phyloP scores from a whole-genome alignment of 2,329 filamentous ascomycete species.

The Aspergillus sp. region DNA sequence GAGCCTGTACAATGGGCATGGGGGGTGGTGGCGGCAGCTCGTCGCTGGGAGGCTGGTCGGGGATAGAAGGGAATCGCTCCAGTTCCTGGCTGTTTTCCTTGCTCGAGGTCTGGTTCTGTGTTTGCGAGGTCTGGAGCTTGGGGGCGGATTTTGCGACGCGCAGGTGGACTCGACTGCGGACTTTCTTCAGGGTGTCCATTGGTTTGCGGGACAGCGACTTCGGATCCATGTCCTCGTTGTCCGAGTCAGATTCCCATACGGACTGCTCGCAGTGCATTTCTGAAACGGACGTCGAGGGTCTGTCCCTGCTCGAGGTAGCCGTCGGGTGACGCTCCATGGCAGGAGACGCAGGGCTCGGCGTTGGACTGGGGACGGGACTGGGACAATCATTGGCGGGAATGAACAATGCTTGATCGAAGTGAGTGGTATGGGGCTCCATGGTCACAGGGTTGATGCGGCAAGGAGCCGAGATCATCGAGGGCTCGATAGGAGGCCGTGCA shows the following conservation, averaged over 20 bases:
- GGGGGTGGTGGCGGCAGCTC: constrained; percentile 18
- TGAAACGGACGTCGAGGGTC: constrained; percentile 34
- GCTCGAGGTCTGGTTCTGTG: constrained; percentile 10
- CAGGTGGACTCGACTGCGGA: constrained; percentile 39
- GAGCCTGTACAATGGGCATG: constrained; percentile 18
- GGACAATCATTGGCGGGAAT: constrained; percentile 38
- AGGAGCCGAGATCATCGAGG: constrained; percentile 40
- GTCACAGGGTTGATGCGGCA: constrained; percentile 38
- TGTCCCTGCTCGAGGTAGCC: constrained; percentile 24
- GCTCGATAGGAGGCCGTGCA: constrained; percentile 31
- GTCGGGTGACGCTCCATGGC: constrained; percentile 29
- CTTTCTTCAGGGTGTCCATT: constrained; percentile 40
- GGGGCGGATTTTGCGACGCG: constrained; percentile 38
- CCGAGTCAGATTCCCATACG: constrained; percentile 42
- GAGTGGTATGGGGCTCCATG: constrained; percentile 37
- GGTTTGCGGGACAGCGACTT: constrained; percentile 37
- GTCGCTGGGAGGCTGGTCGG: constrained; percentile 20
- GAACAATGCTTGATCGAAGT: constrained; percentile 41
- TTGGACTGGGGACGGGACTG: constrained; percentile 36
- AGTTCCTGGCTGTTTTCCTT: constrained; percentile 7
- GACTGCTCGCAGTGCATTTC: constrained; percentile 37
- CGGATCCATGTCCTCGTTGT: constrained; percentile 33
- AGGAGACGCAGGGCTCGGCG: constrained; percentile 24
- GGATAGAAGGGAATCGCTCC: constrained; percentile 31
- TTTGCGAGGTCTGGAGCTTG: constrained; percentile 27